Evolutionary conservation across 192 early-diverging fungal genomes (phyloP).

Genomic region (Coemansia biformis): DNA sequence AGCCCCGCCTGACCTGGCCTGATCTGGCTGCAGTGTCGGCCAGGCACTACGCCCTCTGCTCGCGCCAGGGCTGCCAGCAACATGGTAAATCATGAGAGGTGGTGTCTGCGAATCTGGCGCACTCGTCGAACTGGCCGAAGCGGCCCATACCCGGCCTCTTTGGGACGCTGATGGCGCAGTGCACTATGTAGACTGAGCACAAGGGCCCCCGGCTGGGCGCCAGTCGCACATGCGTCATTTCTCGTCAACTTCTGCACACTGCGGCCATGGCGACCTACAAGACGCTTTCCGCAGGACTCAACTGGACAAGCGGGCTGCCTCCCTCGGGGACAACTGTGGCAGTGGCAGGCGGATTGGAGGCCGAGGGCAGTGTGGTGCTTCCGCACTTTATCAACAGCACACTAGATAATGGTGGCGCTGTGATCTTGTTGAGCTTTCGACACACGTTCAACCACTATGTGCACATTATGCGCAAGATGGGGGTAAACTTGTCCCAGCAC

Average conservation of each 20-base stretch:
- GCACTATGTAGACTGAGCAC: too few species aligned
- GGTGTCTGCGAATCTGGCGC: too few species aligned
- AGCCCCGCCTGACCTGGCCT: too few species aligned
- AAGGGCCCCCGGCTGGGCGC: too few species aligned
- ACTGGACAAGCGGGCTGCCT: conserved; percentile 31
- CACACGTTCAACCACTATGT: conserved; percentile 42
- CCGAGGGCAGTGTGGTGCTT: conserved; percentile 11
- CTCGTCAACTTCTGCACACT: neutral
- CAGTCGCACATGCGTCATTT: too few species aligned
- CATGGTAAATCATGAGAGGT: too few species aligned
- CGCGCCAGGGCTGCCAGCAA: too few species aligned
- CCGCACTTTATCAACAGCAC: conserved; percentile 18
- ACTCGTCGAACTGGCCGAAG: too few species aligned
- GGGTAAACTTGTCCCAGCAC: conserved; percentile 15
- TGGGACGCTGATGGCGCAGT: too few species aligned
- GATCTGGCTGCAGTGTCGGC: too few species aligned
- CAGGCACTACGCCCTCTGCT: too few species aligned
- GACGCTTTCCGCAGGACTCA: conserved; percentile 25
- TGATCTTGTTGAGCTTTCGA: conserved; percentile 13
- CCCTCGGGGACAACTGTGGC: conserved; percentile 14
- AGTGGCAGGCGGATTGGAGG: conserved; percentile 11
- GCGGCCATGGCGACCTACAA: conserved; percentile 25
- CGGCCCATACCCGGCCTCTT: too few species aligned
- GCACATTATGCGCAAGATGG: conserved; percentile 47
- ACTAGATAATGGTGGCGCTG: neutral